Conservation (phyloP, 179 eudicot species). For the Vitellaria paradoxa region DNA sequence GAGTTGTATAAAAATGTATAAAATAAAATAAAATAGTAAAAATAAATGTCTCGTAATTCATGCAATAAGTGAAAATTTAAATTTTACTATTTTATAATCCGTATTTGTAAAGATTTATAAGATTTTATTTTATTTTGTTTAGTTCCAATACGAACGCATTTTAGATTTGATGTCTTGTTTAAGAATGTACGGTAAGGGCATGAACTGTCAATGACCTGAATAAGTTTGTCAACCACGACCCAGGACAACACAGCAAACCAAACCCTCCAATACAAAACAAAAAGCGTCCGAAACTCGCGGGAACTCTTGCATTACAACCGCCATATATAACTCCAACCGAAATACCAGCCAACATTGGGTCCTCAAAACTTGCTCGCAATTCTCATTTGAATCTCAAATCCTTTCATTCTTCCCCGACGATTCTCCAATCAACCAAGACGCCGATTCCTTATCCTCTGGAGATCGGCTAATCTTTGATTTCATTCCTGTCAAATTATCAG, state of each 20-base stretch:
- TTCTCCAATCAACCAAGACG: not conserved
- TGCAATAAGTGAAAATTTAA: too few species aligned
- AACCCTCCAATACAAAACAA: not conserved
- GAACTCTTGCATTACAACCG: conserved; percentile 1
- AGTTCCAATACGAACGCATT: too few species aligned
- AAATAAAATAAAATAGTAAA: too few species aligned
- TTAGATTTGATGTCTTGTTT: too few species aligned
- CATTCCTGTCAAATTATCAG: not conserved
- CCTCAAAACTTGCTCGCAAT: not conserved
- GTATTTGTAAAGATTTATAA: too few species aligned
- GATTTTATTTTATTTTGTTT: too few species aligned
- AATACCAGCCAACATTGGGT: conserved; percentile 9
- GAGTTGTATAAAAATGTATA: too few species aligned
- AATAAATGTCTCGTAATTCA: too few species aligned
- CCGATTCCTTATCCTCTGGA: not conserved
- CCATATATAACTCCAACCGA: not conserved
- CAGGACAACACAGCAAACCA: not conserved
- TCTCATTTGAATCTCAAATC: not conserved
- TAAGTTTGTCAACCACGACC: too few species aligned
- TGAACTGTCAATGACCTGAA: too few species aligned
- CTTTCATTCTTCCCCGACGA: not conserved
- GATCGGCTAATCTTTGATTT: not conserved
- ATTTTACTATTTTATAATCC: too few species aligned
- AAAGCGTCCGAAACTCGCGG: conserved; percentile 8
- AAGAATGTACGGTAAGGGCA: too few species aligned